A percentile compares a stretch with the other conserved stretches of the same genome.
phyloP scores from a whole-genome alignment of 805 yeast genomes.

The Starmerella scarabaei region DNA sequence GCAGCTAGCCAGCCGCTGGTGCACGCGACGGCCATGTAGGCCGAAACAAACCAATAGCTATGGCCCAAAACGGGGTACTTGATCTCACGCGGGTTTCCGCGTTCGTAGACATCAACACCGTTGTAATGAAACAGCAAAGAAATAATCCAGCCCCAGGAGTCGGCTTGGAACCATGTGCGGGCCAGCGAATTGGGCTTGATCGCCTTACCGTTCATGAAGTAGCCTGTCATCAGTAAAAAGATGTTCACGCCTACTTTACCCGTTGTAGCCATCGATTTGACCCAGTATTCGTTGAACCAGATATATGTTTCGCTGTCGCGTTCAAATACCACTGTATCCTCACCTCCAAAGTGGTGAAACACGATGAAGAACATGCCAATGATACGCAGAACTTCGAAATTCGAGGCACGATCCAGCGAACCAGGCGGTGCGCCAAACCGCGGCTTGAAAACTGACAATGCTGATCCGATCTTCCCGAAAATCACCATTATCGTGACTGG shows the following conservation, averaged over 20 bases:
- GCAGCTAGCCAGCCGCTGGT: slow-evolving; percentile 10
- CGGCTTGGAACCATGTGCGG: slow-evolving; percentile 12
- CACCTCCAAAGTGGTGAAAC: slow-evolving; percentile 7
- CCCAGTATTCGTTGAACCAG: slow-evolving; percentile 5
- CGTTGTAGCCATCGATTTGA: slow-evolving; percentile 6
- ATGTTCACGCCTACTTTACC: slow-evolving; percentile 14
- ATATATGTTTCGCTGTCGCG: slow-evolving; percentile 2
- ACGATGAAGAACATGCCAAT: slow-evolving; percentile 13
- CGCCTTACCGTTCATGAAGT: slow-evolving; percentile 8
- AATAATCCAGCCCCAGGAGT: slow-evolving; percentile 9
- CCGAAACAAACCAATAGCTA: slow-evolving; percentile 12
- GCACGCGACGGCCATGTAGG: slow-evolving; percentile 5
- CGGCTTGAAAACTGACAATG: too few relatives aligned
- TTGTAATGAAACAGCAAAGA: background rate
- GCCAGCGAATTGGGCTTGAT: slow-evolving; percentile 6
- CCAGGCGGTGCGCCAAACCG: too few relatives aligned
- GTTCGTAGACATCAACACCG: background rate
- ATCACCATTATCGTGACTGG: too few relatives aligned
- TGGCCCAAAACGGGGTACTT: slow-evolving; percentile 5
- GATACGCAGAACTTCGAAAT: slow-evolving; percentile 12
- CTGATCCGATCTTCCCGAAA: too few relatives aligned
- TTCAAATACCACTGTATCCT: slow-evolving; percentile 4
- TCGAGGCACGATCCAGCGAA: slow-evolving; percentile 2
- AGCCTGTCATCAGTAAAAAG: slow-evolving; percentile 11
- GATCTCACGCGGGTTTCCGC: background rate